A percentile compares a stretch with the other conserved stretches of the same genome.
phyloP scores from a whole-genome alignment of 148 eudicot species.

The Rhododendron henanense region DNA sequence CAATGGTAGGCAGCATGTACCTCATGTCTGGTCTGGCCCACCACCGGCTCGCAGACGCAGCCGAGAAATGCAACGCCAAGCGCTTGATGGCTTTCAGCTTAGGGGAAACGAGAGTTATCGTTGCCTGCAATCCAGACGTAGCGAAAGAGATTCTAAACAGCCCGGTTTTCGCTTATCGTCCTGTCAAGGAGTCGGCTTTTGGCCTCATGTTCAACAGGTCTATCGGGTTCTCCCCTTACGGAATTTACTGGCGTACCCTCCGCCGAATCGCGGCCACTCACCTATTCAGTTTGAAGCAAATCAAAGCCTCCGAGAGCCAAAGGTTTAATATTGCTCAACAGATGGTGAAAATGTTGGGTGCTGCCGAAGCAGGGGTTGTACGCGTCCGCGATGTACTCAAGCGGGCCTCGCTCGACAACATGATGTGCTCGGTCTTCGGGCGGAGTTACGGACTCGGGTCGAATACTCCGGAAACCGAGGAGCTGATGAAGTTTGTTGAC shows the following conservation, averaged over 20 bases:
- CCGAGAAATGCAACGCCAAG: slow-evolving; percentile 25
- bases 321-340: slow-evolving; percentile 35
- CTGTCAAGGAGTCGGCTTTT: slow-evolving; percentile 73
- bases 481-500: slow-evolving; percentile 49
- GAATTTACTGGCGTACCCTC: slow-evolving; percentile 70
- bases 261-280: slow-evolving; percentile 61
- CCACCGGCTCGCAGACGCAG: slow-evolving; percentile 44
- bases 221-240: slow-evolving; percentile 84
- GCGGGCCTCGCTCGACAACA: slow-evolving; percentile 57
- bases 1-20: slow-evolving; percentile 56
- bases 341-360: slow-evolving; percentile 31
- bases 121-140: slow-evolving; percentile 52
- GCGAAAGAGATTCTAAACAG: slow-evolving; percentile 69
- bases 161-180: slow-evolving; percentile 63
- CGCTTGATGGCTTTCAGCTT: slow-evolving; percentile 73
- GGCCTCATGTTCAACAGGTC: slow-evolving; percentile 67
- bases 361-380: not conserved
- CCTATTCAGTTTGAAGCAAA: slow-evolving; percentile 66
- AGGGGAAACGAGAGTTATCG: slow-evolving; percentile 59
- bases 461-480: slow-evolving; percentile 22
- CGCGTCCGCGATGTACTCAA: slow-evolving; percentile 41
- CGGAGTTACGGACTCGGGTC: slow-evolving; percentile 20
- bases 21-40: slow-evolving; percentile 70
- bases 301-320: slow-evolving; percentile 39
- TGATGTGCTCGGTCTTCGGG: slow-evolving; percentile 79